Percentiles rank a stretch among this genome's conserved stretches.
Conservation (phyloP, 306 rosid genomes). For the Pyrus betulifolia region DNA sequence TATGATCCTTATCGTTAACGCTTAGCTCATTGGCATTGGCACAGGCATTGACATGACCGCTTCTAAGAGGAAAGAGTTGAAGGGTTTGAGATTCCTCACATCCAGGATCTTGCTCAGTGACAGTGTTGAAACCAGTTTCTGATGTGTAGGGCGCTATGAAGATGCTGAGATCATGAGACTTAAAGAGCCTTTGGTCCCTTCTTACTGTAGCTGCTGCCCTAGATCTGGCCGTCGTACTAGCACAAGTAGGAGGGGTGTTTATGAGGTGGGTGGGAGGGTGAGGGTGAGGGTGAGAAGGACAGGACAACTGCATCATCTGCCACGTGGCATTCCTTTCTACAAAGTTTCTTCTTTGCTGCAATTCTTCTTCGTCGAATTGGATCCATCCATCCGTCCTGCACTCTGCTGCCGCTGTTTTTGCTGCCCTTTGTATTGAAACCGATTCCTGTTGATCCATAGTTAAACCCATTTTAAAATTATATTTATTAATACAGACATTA, state of each 20-base stretch:
- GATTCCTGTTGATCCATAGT: constrained; percentile 43
- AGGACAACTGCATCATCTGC: constrained; percentile 64
- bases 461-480: constrained; percentile 3
- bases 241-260: constrained; percentile 11
- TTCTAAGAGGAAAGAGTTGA: constrained; percentile 68
- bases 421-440: constrained; percentile 49
- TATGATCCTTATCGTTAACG: constrained; percentile 23
- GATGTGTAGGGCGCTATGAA: constrained; percentile 32
- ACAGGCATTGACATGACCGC: constrained; percentile 8
- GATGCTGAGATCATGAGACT: constrained; percentile 43
- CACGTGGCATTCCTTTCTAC: constrained; percentile 80
- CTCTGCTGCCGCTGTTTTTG: constrained; percentile 35
- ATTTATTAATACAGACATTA: not conserved
- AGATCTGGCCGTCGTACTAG: not conserved
- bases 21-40: not conserved
- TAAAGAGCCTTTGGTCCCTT: constrained; percentile 45
- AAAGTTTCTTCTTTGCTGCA: constrained; percentile 55
- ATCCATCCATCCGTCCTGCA: constrained; percentile 64
- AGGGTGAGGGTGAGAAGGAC: constrained; percentile 7
- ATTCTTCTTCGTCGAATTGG: constrained; percentile 61
- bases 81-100: constrained; percentile 67
- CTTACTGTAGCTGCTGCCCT: not conserved
- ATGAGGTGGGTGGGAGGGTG: constrained; percentile 31
- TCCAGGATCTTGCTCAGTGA: constrained; percentile 1
- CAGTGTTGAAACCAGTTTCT: constrained; percentile 11